phyloP scores from a whole-genome alignment of 208 protist species.

The Crithidia bombi region DNA sequence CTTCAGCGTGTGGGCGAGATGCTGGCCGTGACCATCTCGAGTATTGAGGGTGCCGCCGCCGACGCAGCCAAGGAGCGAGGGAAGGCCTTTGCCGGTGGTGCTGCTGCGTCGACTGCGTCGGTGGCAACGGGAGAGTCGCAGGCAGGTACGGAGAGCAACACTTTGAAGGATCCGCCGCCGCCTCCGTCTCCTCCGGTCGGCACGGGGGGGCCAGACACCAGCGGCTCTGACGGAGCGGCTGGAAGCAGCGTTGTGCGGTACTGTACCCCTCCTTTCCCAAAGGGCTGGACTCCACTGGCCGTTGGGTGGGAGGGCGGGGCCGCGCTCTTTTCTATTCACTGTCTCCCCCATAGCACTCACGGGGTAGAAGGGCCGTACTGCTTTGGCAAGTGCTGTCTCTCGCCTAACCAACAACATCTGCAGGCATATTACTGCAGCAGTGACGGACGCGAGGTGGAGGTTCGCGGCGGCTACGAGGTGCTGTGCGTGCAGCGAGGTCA shows the following conservation, averaged over 20 bases:
- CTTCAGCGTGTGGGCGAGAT: conserved; percentile 45
- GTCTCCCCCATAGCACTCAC: background rate
- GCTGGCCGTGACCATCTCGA: conserved; percentile 47
- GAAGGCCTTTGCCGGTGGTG: background rate
- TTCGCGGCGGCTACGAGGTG: conserved; percentile 39
- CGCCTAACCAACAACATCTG: conserved; percentile 30
- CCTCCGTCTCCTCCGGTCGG: background rate
- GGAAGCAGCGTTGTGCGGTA: conserved; percentile 24
- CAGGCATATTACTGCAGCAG: conserved; percentile 44
- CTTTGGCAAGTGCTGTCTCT: conserved; percentile 57
- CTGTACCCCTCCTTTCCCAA: conserved; percentile 32
- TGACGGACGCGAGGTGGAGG: conserved; percentile 36
- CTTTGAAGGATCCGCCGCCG: background rate
- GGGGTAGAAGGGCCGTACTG: conserved; percentile 15
- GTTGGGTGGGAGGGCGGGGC: conserved; percentile 41
- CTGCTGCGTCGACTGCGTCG: background rate
- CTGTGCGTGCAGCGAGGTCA: conserved; percentile 43
- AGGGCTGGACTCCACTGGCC: conserved; percentile 38
- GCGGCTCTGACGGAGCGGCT: background rate
- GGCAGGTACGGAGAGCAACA: background rate
- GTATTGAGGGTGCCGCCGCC: conserved; percentile 39
- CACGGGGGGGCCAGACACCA: background rate
- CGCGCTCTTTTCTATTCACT: conserved; percentile 46
- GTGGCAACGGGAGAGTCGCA: background rate
- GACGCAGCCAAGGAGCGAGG: conserved; percentile 23